Evolutionary conservation across 2,329 filamentous ascomycete species (phyloP).

Genomic region (Atkinsonella hypoxylon): DNA sequence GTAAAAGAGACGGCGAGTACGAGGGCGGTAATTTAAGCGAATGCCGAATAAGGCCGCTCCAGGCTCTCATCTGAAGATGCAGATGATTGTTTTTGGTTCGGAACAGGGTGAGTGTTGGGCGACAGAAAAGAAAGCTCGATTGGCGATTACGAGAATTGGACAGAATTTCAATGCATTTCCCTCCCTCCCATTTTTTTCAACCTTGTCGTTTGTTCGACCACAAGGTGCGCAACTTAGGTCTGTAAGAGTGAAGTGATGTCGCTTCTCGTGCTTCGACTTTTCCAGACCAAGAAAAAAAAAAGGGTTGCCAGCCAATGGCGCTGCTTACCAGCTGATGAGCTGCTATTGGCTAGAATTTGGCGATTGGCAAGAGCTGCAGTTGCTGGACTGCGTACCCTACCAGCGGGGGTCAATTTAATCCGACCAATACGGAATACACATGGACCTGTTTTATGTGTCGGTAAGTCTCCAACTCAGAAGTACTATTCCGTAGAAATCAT

Average conservation of each 20-base stretch:
- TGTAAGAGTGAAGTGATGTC: background rate
- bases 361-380: background rate
- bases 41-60: constrained; percentile 2
- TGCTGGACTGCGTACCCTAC: no score
- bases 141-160: no score
- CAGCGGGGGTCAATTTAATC: no score
- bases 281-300: background rate
- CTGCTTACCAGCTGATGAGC: constrained; percentile 3
- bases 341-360: constrained; percentile 3
- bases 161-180: no score
- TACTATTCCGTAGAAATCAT: no score
- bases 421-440: no score
- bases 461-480: no score
- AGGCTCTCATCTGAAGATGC: constrained; percentile 8
- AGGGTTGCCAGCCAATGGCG: constrained; percentile 4
- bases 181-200: no score
- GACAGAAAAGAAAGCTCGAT: no score
- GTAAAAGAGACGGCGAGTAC: background rate
- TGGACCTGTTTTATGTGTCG: no score
- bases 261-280: background rate
- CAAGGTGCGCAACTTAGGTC: no score
- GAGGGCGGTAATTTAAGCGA: background rate
- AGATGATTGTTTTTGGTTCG: background rate
- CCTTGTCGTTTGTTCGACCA: no score
- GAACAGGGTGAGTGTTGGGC: background rate